Evolutionary conservation across 2,329 filamentous ascomycete species (phyloP), one percentile per base, ranked within the genome.

Genomic region (Pseudopyricularia javanii): DNA sequence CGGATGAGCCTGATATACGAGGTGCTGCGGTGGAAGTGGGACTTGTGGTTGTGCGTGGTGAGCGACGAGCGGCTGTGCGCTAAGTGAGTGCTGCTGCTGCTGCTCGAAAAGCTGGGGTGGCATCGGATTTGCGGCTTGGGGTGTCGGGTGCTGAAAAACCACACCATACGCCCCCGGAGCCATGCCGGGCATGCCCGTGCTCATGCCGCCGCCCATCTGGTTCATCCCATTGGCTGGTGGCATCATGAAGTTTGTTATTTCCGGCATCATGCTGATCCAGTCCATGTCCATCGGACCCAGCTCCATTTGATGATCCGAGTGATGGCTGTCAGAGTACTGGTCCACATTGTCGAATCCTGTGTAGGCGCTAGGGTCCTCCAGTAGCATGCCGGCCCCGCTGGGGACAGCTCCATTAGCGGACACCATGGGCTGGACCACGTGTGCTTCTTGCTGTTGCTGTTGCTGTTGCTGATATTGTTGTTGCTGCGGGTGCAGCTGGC

Each of bases 261-360:
- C 22, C 66, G 64, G 69, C 59, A 76, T 66, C 50, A 76, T 62
- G 35, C 71, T 71, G 28, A 68, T 70, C 74, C 74, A 77, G 58
- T 77, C 73, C 72, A 76, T 72, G 30, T 71, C 57, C 1, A 58
- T 59, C 47, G 65, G 59, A 43, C 65, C 66, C 47, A 64, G 54
- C 14, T 63, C 57, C 37, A 59, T 53, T 58, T 60, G 56, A 5
- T 51, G 51, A 28, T 51, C 52, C 49, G 47, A 54, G 24, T 54
- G 58, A 4, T 56, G n/a, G 63, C 60, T 26, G 61, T 63, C 63
- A 66, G 66, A 68, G 52, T 66, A 58, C 7, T 58, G 55, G 30
- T 59, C 62, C 47, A 65, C 59, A 45, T 58, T 60, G 47, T 64
- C 62, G 49, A 62, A 63, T 8, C 55, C 56, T 12, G 55, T 48